These are phyloP conservation scores for Chalara sp. DNA, from an alignment of 2,329 filamentous ascomycete genomes.

Conservation along the genomic window DNA sequence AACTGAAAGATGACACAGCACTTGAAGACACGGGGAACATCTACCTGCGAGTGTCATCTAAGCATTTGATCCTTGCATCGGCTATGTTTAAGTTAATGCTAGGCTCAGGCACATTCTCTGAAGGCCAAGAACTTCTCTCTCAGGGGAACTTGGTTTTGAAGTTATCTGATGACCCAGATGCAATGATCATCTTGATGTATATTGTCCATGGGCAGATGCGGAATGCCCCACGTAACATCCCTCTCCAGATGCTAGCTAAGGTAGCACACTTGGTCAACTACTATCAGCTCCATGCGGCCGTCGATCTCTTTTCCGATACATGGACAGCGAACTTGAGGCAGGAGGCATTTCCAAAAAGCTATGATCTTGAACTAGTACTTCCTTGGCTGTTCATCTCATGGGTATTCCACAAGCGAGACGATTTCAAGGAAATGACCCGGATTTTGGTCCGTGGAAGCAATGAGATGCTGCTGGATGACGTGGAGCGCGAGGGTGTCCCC, in stretches of 20 bases:
- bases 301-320: conserved; percentile 11
- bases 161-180: conserved; percentile 9
- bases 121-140: conserved; percentile 3
- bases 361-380: too few relatives aligned
- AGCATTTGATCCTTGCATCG: conserved; percentile 13
- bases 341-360: too few relatives aligned
- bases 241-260: conserved; percentile 8
- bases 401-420: too few relatives aligned
- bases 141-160: conserved; percentile 5
- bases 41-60: conserved; percentile 10
- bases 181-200: conserved; percentile 13
- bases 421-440: too few relatives aligned
- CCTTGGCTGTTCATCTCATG: too few relatives aligned
- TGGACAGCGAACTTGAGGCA: too few relatives aligned
- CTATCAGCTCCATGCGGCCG: conserved; percentile 6
- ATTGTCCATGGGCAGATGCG: conserved; percentile 13
- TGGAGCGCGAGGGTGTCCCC: too few relatives aligned
- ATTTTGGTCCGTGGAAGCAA: too few relatives aligned
- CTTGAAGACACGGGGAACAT: background rate
- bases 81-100: conserved; percentile 7
- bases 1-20: background rate
- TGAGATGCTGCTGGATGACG: too few relatives aligned
- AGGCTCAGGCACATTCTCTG: conserved; percentile 5
- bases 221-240: conserved; percentile 13
- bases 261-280: conserved; percentile 10